Percentiles rank a stretch among this genome's conserved stretches.
Evolutionary conservation across 1,284 basidiomycete genomes (phyloP).

Genomic region (Ustilago lituana): DNA sequence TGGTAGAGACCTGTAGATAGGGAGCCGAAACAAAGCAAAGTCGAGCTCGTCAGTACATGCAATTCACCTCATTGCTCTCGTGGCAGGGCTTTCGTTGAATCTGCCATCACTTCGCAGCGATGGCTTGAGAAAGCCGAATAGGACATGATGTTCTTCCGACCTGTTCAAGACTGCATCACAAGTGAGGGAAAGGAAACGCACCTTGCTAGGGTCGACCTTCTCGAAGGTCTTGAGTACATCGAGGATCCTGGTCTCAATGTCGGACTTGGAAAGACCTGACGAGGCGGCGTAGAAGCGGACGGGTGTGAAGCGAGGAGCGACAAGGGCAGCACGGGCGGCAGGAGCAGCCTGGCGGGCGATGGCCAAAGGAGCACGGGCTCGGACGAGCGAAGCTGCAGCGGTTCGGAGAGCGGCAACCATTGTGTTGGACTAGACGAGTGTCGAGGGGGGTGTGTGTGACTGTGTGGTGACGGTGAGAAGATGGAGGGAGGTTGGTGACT

Average conservation of each 20-base stretch:
- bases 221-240: slow-evolving; percentile 94
- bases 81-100: too few relatives aligned
- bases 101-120: too few relatives aligned
- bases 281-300: slow-evolving; percentile 77
- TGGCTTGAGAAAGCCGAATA: too few relatives aligned
- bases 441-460: background rate
- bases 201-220: slow-evolving; percentile 85
- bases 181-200: too few relatives aligned
- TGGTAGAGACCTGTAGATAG: slow-evolving; percentile 75
- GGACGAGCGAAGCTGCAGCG: slow-evolving; percentile 46
- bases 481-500: background rate
- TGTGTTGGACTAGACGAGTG: slow-evolving; percentile 12
- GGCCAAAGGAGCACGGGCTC: slow-evolving; percentile 41
- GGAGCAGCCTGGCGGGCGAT: slow-evolving; percentile 36
- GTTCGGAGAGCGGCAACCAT: slow-evolving; percentile 53
- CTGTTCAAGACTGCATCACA: too few relatives aligned
- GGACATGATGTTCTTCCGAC: too few relatives aligned
- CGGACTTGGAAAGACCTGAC: slow-evolving; percentile 77
- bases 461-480: slow-evolving; percentile 8
- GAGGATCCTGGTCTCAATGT: slow-evolving; percentile 83
- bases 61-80: too few relatives aligned
- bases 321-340: slow-evolving; percentile 46
- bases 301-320: slow-evolving; percentile 45
- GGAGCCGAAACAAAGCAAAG: background rate
- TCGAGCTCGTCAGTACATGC: slow-evolving; percentile 9